Evolutionary conservation across 331 rosid species (phyloP).

Genomic region (Malus hybrid): DNA sequence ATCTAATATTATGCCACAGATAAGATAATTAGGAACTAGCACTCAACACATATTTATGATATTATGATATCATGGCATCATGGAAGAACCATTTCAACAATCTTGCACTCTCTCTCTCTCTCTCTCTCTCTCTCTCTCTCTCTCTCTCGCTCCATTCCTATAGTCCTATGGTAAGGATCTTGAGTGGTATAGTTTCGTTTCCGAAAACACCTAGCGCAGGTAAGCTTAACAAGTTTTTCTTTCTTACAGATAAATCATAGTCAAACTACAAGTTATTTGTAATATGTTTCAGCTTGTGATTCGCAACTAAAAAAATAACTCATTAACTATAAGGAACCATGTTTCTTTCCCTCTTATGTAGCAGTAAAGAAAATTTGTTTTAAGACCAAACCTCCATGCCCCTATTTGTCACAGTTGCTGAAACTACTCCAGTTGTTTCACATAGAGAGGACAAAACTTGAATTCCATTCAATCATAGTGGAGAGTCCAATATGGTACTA

Average conservation of each 20-base stretch:
- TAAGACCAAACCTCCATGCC: not conserved
- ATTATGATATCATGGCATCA: not conserved
- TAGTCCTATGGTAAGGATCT: too few species aligned
- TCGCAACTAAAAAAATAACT: too few species aligned
- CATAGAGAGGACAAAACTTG: not conserved
- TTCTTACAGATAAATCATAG: too few species aligned
- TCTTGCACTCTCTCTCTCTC: not conserved
- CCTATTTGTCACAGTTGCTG: not conserved
- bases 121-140: not conserved
- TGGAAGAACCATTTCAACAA: not conserved
- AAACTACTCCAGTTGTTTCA: slow-evolving; percentile 1
- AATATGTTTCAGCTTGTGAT: too few species aligned
- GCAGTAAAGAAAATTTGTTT: not conserved
- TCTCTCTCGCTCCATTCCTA: not conserved
- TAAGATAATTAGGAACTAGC: slow-evolving; percentile 24
- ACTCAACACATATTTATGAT: not conserved
- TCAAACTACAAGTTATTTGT: too few species aligned
- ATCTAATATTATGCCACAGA: not conserved
- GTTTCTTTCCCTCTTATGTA: not conserved
- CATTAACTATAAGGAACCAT: too few species aligned
- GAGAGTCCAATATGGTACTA: slow-evolving; percentile 13
- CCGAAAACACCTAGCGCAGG: too few species aligned
- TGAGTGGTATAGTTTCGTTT: too few species aligned
- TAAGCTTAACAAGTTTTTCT: too few species aligned
- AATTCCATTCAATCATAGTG: slow-evolving; percentile 8